Evolutionary conservation across 2,329 filamentous ascomycete species (phyloP), one percentile per base, ranked within the genome.

Genomic region (Hirsutella minnesotensis): DNA sequence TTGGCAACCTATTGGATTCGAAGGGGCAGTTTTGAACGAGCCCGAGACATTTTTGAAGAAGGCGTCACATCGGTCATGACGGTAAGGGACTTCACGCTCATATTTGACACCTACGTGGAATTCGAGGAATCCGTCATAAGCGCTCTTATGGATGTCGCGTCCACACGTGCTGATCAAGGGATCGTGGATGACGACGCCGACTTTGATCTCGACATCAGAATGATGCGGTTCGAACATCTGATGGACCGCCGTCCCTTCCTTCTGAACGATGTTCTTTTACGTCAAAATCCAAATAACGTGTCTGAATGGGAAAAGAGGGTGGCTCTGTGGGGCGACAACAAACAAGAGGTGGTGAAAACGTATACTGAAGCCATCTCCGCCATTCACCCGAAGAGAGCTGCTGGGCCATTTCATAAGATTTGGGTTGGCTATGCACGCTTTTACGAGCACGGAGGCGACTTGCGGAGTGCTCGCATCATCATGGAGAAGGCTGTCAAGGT

Each of bases 401-500:
- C 90, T 20, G 94, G 94, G 10, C 81, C 87, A 44, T 95, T 96
- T 58, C 87, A 95, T 57, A 86, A 95, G 53, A 75, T 98, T 16
- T 98, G 94, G 92, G 75, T 86, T 41, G 94, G 90, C 56, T 98
- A 96, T 59, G 92, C 90, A 49, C 95, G 94, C 56, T 90, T 98
- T 59, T 98, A 98, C 64, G 92, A 98, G 61, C 75, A 78, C 27
- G 87, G 85, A 3, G 85, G 83, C 5, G 89, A 96, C 59, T 58
- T 96, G 33, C 74, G 79, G 42, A 95, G 82, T 50, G 89, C 92
- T 31, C 77, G 92, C 27, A 74, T 94, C 47, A 96, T 98, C 55
- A 85, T 96, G 77, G 90, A 96, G 61, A 98, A 96, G 65, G 90
- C 90, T 13, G 86, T 95, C 57, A 96, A 95, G 58, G 92, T 98